Evolutionary conservation across 1,139 yeast species (phyloP).

Genomic region (Yamadazyma trypodendri): DNA sequence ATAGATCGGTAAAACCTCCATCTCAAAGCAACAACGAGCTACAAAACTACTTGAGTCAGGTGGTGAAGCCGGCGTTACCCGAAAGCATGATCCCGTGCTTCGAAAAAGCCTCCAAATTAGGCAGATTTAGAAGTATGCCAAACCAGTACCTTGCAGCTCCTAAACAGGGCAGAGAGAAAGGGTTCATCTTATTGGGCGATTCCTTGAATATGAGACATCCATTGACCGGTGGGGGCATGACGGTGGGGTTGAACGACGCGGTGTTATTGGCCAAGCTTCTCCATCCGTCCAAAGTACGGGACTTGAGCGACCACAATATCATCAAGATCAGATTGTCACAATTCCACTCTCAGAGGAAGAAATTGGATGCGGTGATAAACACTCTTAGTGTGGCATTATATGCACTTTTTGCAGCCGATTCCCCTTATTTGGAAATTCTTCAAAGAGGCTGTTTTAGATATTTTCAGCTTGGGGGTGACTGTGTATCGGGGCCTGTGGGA

Average conservation of each 20-base stretch:
- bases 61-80: slow-evolving; percentile 74
- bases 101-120: slow-evolving; percentile 36
- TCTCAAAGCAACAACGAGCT: slow-evolving; percentile 59
- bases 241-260: slow-evolving; percentile 91
- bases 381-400: slow-evolving; percentile 89
- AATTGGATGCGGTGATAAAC: slow-evolving; percentile 79
- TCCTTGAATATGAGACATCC: slow-evolving; percentile 98
- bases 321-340: slow-evolving; percentile 55
- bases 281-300: slow-evolving; percentile 55
- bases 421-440: slow-evolving; percentile 58
- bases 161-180: slow-evolving; percentile 59
- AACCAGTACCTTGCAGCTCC: slow-evolving; percentile 86
- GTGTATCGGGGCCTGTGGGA: slow-evolving; percentile 76
- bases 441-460: slow-evolving; percentile 90
- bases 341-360: slow-evolving; percentile 78
- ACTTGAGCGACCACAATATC: slow-evolving; percentile 54
- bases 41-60: slow-evolving; percentile 53
- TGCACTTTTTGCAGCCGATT: slow-evolving; percentile 86
- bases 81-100: slow-evolving; percentile 63
- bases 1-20: slow-evolving; percentile 73
- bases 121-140: slow-evolving; percentile 83
- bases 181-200: slow-evolving; percentile 88
- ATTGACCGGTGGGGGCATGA: slow-evolving; percentile 98
- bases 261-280: slow-evolving; percentile 61
- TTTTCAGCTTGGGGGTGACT: slow-evolving; percentile 80